These are phyloP conservation scores for Schizothecium vesticola DNA, from an alignment of 495 filamentous ascomycete species.

Conservation along the genomic window DNA sequence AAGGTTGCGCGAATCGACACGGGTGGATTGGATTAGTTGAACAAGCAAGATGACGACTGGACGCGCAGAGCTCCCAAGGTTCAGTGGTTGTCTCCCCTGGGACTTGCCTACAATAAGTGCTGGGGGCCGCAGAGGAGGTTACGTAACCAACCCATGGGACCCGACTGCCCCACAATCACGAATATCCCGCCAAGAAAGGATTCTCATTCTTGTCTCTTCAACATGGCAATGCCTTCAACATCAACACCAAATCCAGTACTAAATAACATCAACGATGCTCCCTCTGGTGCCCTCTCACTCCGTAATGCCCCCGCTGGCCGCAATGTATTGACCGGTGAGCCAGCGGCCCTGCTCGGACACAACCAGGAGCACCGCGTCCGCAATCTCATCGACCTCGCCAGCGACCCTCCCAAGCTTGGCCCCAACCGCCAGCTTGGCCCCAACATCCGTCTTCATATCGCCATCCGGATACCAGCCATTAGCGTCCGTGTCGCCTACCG, in stretches of 20 bases:
- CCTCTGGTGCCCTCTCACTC: neutral
- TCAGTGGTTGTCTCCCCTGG: neutral
- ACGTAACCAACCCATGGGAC: neutral
- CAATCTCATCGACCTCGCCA: constrained; percentile 40
- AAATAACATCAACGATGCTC: neutral
- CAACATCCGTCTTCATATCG: neutral
- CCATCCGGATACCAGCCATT: neutral
- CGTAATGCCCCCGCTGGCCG: constrained; percentile 40
- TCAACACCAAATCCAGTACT: neutral
- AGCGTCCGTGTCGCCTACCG: constrained; percentile 25
- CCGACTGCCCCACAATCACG: neutral
- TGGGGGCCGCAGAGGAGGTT: neutral
- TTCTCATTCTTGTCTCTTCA: neutral
- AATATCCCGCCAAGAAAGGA: neutral
- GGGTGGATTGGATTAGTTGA: neutral
- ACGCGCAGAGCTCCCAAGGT: neutral
- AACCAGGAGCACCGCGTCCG: constrained; percentile 43
- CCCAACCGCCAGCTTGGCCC: constrained; percentile 25
- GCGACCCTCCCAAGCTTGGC: constrained; percentile 22
- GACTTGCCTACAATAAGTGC: neutral
- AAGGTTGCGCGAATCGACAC: neutral
- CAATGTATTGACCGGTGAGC: constrained; percentile 47
- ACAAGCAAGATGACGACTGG: neutral
- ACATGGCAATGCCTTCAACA: neutral
- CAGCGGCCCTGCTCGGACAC: constrained; percentile 45